Conservation (phyloP, 2,329 filamentous ascomycete species). For the Coniochaeta hoffmannii region DNA sequence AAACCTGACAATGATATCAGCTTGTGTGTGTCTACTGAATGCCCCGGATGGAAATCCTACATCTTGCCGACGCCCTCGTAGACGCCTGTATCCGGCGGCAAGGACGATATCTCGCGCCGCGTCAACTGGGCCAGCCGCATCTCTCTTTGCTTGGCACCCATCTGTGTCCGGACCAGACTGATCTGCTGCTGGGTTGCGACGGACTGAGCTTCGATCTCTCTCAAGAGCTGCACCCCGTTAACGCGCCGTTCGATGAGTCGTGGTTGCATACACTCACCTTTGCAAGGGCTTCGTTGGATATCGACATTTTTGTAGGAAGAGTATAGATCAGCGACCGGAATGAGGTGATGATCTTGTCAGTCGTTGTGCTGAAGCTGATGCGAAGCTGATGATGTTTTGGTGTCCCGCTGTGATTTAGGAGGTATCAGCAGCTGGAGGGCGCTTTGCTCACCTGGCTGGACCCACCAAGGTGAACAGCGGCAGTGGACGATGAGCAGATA, state of each 20-base stretch:
- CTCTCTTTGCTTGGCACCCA: constrained; percentile 79
- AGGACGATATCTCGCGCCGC: constrained; percentile 67
- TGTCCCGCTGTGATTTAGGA: not conserved
- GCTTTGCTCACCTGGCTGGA: not conserved
- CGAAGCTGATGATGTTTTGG: not conserved
- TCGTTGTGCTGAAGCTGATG: not conserved
- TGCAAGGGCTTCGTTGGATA: constrained; percentile 87
- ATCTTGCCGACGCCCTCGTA: constrained; percentile 98
- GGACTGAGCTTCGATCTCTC: constrained; percentile 90
- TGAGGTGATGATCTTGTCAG: not conserved
- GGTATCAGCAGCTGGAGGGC: not conserved
- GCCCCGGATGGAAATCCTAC: constrained; percentile 40
- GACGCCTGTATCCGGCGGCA: constrained; percentile 69
- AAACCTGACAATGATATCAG: constrained; percentile 58
- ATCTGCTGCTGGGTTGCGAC: constrained; percentile 88
- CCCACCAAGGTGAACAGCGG: not conserved
- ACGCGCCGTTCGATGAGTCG: not conserved
- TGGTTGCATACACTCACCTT: constrained; percentile 54
- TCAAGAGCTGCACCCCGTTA: constrained; percentile 59
- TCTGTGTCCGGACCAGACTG: constrained; percentile 74
- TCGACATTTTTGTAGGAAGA: constrained; percentile 59
- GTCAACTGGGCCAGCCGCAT: constrained; percentile 84
- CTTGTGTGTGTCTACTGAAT: not conserved
- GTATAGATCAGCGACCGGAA: not conserved
- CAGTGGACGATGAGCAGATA: too few species aligned